Percentiles rank a stretch among this genome's conserved stretches.
phyloP scores from a whole-genome alignment of 805 yeast genomes.

The Saturnispora sekii region DNA sequence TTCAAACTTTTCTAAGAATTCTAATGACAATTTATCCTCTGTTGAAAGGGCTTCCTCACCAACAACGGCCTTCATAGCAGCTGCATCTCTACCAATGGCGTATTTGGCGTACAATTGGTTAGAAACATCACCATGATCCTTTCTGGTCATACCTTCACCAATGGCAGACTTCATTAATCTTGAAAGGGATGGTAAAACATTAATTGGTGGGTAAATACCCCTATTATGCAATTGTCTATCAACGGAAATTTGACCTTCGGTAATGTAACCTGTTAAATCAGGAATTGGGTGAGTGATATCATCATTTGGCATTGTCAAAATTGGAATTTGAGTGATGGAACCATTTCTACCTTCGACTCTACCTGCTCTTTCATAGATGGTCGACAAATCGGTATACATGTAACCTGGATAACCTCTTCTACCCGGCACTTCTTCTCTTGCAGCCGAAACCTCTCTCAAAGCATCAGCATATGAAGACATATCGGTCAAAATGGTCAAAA shows the following conservation, averaged over 20 bases:
- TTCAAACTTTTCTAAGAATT: slow-evolving; percentile 96
- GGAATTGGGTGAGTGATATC: slow-evolving; percentile 99
- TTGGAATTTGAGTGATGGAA: slow-evolving; percentile 97
- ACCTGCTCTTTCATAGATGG: slow-evolving; percentile 99
- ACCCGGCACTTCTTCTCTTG: slow-evolving; percentile 99
- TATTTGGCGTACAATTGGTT: slow-evolving; percentile 98
- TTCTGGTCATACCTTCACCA: slow-evolving; percentile 99
- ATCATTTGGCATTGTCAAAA: slow-evolving; percentile 98
- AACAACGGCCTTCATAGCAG: slow-evolving; percentile 99
- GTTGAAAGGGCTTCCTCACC: slow-evolving; percentile 99
- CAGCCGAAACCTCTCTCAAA: slow-evolving; percentile 98
- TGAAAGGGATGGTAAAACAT: slow-evolving; percentile 93
- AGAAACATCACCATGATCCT: slow-evolving; percentile 98
- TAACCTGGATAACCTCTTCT: slow-evolving; percentile 99
- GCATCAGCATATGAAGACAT: slow-evolving; percentile 99
- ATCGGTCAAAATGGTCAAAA: slow-evolving; percentile 93
- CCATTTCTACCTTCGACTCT: slow-evolving; percentile 99
- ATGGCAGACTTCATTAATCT: slow-evolving; percentile 99
- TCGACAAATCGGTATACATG: slow-evolving; percentile 99
- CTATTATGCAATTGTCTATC: slow-evolving; percentile 95
- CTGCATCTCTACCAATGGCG: slow-evolving; percentile 99
- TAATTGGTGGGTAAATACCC: slow-evolving; percentile 98
- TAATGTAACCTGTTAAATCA: slow-evolving; percentile 98
- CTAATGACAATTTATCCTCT: slow-evolving; percentile 95
- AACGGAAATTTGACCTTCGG: slow-evolving; percentile 97